Base-by-base conservation (phyloP, 1,284 basidiomycete species). In the Cutaneotrichosporon cutaneum region DNA sequence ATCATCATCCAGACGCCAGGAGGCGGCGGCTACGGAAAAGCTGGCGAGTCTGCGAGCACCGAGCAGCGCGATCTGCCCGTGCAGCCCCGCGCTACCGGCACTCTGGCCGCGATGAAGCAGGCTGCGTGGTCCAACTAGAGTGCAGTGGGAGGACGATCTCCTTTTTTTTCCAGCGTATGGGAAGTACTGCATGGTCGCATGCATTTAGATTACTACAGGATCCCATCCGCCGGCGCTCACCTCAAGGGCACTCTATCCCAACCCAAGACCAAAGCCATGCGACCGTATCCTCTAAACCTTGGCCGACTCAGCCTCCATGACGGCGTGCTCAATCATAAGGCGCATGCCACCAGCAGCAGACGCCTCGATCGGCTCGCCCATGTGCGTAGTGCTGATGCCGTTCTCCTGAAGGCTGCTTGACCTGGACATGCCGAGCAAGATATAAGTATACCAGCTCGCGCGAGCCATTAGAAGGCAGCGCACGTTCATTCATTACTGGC, bases 1-100 rank as follows among this genome's bases (percentile, higher is more conserved):
- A 81, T 94, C 64, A 70, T 90, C 59, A 87, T 96, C 63, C 86
- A 92, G 78, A 96, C 94, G 2, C 94, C 94, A 0, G 94, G 94
- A 1, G 94, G 91, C 6, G 94, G 94, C 3, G 94, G 88, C 1
- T 97, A 75, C 55, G 73, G 73, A 26, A 26, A 33, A n/a, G 52
- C 18, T 26, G 52, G 52, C 35, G 21, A 54, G 4, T 16, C 35
- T 3, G 33, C 35, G 18, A 24, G 14, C 9, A 54, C 52, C 1
- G 52, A 54, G 35, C 21, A 39, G 35, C 52, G 52, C 22, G 52
- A 39, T 26, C 22, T 54, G 16, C 52, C 52, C 0, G n/a, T 10
- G 21, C 52, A 54, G 22, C 52, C 52, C 22, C 52, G 52, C 22
- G 52, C 52, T 2, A 16, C 52, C 2, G 52, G 52, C 33, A 54